Evolutionary conservation across 805 yeast species (phyloP), one percentile per base, ranked within the genome.

Genomic region (Wickerhamiella vanderwaltii): DNA sequence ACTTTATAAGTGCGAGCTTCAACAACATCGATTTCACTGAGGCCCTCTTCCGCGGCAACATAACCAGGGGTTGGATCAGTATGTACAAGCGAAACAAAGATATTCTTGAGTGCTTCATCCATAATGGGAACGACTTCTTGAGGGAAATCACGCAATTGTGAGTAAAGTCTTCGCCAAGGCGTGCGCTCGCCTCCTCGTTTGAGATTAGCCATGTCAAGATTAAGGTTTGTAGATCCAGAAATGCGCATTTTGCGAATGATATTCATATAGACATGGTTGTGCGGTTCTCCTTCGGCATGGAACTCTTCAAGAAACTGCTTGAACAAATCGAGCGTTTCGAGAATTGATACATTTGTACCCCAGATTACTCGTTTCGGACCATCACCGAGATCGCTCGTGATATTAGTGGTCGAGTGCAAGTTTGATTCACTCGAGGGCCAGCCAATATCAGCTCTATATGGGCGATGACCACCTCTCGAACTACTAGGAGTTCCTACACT

Each of bases 341-440:
- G 83, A 55, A 91, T 87, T 36, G 93, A 80, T 20, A 91, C 95
- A 56, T 88, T 86, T 1, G 98, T 91, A 62, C 98, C 98, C 98
- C 98, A 91, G 55, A 91, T 88, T 41, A 91, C 94, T 54, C 93
- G 72, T 18, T 77, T 75, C 0, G 94, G 94, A 49, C 81, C 95
- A 41, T 55, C 54, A n/a, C 56, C 51, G 3, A 49, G 49, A 26
- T 54, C 58, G 29, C 26, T 20, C n/a, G 26, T 20, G 19, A 31
- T 20, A 9, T 23, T 23, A 16, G 30, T 6, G 18, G 29, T 13
- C 18, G 20, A 12, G 7, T 15, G 19, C 20, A 15, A 13, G 19
- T 17, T 18, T 23, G 26, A 23, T 11, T 37, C 40, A 24, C 34
- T 28, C 9, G 23, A 13, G 17, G 35, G 35, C 32, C 25, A 29